These are phyloP conservation scores for Diphasiastrum complanatum DNA, from an alignment of 83 land plant species.

Conservation along the genomic window DNA sequence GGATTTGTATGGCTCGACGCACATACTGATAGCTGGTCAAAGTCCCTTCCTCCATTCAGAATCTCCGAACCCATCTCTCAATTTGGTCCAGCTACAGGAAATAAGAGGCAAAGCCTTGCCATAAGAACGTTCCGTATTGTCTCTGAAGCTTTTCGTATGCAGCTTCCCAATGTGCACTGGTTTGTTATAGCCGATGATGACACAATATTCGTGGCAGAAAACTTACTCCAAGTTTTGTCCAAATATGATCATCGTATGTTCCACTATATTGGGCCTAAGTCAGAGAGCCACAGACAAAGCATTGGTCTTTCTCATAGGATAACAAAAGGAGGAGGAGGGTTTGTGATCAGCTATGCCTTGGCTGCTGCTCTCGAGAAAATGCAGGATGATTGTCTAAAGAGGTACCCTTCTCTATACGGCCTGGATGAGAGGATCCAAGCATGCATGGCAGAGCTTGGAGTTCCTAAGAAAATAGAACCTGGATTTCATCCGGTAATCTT, in stretches of 20 bases:
- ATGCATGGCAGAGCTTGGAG: conserved; percentile 69
- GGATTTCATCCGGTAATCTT: conserved; percentile 98
- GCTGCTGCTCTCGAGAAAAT: conserved; percentile 40
- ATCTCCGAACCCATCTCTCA: conserved; percentile 50
- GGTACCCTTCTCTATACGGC: conserved; percentile 63
- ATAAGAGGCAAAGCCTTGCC: conserved; percentile 56
- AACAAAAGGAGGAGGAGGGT: conserved; percentile 91
- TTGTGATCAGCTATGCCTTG: conserved; percentile 60
- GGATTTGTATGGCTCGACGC: conserved; percentile 31
- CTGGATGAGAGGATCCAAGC: conserved; percentile 69
- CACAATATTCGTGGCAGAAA: conserved; percentile 71
- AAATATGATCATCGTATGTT: conserved; percentile 62
- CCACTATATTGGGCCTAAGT: conserved; percentile 60
- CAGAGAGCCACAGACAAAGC: conserved; percentile 85
- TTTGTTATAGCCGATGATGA: conserved; percentile 94
- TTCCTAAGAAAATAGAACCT: conserved; percentile 53
- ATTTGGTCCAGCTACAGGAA: conserved; percentile 54
- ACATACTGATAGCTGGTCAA: not conserved
- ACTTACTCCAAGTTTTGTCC: conserved; percentile 51
- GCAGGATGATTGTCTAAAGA: conserved; percentile 58
- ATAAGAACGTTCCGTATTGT: conserved; percentile 70
- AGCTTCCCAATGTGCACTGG: conserved; percentile 60
- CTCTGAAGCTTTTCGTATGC: conserved; percentile 43
- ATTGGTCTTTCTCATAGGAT: conserved; percentile 45
- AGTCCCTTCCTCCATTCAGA: conserved; percentile 28